Evolutionary conservation across 805 yeast species (phyloP), one percentile per base, ranked within the genome.

Genomic region (Kodamaea sagamina): DNA sequence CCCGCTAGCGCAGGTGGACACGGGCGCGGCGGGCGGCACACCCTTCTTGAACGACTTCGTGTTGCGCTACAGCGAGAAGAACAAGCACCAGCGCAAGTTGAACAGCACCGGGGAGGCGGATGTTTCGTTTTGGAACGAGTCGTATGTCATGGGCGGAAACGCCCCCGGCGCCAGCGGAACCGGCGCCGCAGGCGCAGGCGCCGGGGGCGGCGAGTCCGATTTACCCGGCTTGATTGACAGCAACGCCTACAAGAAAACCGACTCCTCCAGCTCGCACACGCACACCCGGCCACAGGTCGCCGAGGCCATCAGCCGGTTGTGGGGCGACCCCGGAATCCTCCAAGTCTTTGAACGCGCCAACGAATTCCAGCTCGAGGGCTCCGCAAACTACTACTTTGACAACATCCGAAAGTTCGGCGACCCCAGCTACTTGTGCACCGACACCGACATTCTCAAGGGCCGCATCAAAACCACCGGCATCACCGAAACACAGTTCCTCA

Each of bases 391-490:
- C 65, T 90, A 87, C 60, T 89, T 92, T 59, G 84, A 84, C 28
- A 78, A 84, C 51, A 79, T 86, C n/a, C 59, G 58, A 39, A 78
- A 80, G 36, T 84, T 88, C 62, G 80, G 85, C 1, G 71, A 79
- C 43, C 79, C 79, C 0, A 67, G 72, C 46, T 90, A 89, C 59
- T 54, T 75, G 7, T 90, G 96, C 49, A 65, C 81, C 6, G 89
- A 92, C 62, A 80, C 76, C 43, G 99, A 93, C 63, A 89, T 93
- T 43, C 68, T 93, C 51, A 84, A 79, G 54, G 98, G 97, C 3
- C 74, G 99, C 26, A 87, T 93, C 55, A 90, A 92, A 65, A 92
- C 99, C 10, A 90, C 97, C 0, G 99, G 99, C 3, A 89, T 93
- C 41, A 86, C 95, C 1, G 96, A 92, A 61, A 85, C 93, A 4